These are phyloP conservation scores for Suhomyces faveliae DNA, from an alignment of 805 yeast genomes.

Conservation along the genomic window DNA sequence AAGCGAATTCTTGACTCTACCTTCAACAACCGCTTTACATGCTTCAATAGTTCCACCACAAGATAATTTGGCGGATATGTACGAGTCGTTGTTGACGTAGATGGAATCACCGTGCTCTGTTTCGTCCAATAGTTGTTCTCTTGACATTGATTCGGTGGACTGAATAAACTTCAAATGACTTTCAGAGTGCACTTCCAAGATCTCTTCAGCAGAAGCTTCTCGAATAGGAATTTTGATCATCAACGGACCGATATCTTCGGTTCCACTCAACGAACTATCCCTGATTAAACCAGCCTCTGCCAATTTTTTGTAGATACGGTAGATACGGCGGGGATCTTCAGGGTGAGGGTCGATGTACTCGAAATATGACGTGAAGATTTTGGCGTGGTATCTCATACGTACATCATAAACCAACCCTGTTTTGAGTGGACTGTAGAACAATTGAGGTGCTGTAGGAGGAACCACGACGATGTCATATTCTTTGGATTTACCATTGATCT, in stretches of 20 bases:
- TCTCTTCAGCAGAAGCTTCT: slow-evolving; percentile 85
- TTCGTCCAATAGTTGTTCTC: slow-evolving; percentile 72
- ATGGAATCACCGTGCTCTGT: slow-evolving; percentile 94
- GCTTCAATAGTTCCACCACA: slow-evolving; percentile 98
- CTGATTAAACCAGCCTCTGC: slow-evolving; percentile 90
- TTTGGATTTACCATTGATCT: not conserved
- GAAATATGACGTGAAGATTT: slow-evolving; percentile 84
- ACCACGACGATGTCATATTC: slow-evolving; percentile 36
- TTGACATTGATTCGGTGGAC: slow-evolving; percentile 72
- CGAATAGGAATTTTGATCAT: slow-evolving; percentile 90
- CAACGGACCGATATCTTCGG: slow-evolving; percentile 75
- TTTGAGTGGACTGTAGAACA: slow-evolving; percentile 71
- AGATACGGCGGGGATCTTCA: slow-evolving; percentile 95
- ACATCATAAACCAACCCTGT: slow-evolving; percentile 97
- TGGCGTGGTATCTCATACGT: slow-evolving; percentile 95
- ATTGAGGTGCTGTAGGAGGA: slow-evolving; percentile 61
- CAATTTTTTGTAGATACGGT: slow-evolving; percentile 85
- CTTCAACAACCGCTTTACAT: slow-evolving; percentile 91
- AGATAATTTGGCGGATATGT: slow-evolving; percentile 80
- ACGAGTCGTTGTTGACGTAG: slow-evolving; percentile 89
- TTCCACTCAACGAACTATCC: slow-evolving; percentile 72
- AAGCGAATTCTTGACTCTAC: slow-evolving; percentile 82
- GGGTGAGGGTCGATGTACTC: slow-evolving; percentile 99
- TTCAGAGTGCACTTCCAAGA: slow-evolving; percentile 78
- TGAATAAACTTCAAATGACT: slow-evolving; percentile 76